Evolutionary conservation across 2,329 filamentous ascomycete genomes (phyloP).

Genomic region (Trichoderma guizhouense): DNA sequence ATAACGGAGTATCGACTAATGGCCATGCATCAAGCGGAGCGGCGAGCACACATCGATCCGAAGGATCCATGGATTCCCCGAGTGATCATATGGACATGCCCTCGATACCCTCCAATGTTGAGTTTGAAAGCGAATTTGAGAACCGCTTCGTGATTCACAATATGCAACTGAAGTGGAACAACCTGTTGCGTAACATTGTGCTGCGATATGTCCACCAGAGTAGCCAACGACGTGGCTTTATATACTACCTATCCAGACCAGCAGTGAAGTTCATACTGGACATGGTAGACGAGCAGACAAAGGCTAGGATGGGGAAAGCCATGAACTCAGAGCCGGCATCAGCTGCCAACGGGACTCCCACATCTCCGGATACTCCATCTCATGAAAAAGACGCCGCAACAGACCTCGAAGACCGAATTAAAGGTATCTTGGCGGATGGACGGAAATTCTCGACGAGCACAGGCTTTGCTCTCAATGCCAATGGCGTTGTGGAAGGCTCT

Average conservation of each 20-base stretch:
- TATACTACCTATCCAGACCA: conserved; percentile 94
- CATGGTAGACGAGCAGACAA: conserved; percentile 91
- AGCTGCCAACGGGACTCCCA: conserved; percentile 27
- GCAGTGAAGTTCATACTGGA: conserved; percentile 98
- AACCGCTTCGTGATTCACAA: conserved; percentile 99
- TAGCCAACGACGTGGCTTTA: conserved; percentile 89
- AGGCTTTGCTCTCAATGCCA: conserved; percentile 32
- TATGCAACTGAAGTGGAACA: conserved; percentile 97
- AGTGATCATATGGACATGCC: conserved; percentile 60
- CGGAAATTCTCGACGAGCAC: conserved; percentile 69
- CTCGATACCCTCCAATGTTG: conserved; percentile 66
- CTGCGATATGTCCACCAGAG: conserved; percentile 97
- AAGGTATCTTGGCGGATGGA: conserved; percentile 79
- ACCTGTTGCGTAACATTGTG: conserved; percentile 90
- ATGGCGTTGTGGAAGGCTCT: conserved; percentile 37
- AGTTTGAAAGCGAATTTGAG: conserved; percentile 92
- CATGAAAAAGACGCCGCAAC: conserved; percentile 56
- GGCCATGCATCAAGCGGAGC: conserved; percentile 27
- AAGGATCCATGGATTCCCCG: conserved; percentile 48
- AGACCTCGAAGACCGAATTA: conserved; percentile 79
- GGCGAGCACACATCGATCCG: conserved; percentile 31
- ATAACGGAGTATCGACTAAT: conserved; percentile 34
- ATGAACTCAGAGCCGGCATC: conserved; percentile 31
- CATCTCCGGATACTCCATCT: conserved; percentile 38
- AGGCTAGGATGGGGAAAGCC: conserved; percentile 49